phyloP scores from a whole-genome alignment of 805 yeast species.

The Barnettozyma wickerhamii region DNA sequence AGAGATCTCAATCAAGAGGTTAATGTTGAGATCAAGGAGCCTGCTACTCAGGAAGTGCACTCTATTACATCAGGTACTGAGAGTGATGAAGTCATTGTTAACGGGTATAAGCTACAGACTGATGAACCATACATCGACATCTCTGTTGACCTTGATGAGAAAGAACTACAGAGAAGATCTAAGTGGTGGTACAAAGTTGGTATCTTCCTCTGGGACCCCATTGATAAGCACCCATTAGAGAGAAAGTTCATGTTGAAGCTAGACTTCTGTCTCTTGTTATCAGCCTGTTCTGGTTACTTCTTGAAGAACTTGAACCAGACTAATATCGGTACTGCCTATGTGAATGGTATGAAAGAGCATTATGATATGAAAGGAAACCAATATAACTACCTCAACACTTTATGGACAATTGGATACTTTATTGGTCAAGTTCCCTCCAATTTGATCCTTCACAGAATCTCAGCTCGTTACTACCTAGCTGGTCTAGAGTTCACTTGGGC shows the following conservation, averaged over 20 bases:
- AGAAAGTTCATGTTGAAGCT: constrained; percentile 30
- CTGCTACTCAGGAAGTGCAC: not conserved
- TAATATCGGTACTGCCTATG: constrained; percentile 41
- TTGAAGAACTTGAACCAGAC: constrained; percentile 39
- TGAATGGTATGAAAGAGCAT: constrained; percentile 43
- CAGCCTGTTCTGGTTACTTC: constrained; percentile 42
- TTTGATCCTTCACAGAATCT: constrained; percentile 34
- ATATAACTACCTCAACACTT: constrained; percentile 39
- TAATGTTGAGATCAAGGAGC: too few species aligned
- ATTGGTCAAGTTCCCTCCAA: constrained; percentile 46
- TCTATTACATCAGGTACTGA: constrained; percentile 4
- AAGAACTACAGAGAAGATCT: constrained; percentile 9
- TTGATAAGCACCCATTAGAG: constrained; percentile 26
- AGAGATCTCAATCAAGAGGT: too few species aligned
- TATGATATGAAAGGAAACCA: constrained; percentile 38
- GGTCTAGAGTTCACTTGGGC: constrained; percentile 43
- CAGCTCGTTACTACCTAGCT: constrained; percentile 41
- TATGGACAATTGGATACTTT: constrained; percentile 47
- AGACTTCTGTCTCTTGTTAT: constrained; percentile 35
- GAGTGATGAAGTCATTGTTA: constrained; percentile 1
- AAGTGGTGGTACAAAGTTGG: constrained; percentile 13
- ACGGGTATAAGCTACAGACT: constrained; percentile 7
- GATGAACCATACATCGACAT: constrained; percentile 14
- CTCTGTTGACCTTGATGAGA: constrained; percentile 2
- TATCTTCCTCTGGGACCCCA: constrained; percentile 12